Evolutionary conservation across 306 rosid genomes (phyloP), one percentile per base, ranked within the genome.

Genomic region (Fragaria vesca): DNA sequence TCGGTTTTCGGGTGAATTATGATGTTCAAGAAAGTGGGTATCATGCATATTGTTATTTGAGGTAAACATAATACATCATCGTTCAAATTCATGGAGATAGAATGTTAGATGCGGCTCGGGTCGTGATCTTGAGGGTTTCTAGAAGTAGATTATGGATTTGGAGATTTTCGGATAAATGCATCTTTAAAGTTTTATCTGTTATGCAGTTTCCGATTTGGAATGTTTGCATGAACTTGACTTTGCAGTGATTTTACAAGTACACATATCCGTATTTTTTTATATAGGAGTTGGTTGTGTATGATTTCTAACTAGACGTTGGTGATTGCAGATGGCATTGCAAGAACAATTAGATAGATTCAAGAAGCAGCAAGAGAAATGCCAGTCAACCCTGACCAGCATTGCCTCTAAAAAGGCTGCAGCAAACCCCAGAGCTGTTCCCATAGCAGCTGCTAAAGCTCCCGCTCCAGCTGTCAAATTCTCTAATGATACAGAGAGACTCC

Each of bases 401-500:
- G 95, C 97, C 36, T 86, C 90, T 3, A 80, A 66, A 24, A 88
- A 87, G 77, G 62, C 86, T 4, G 55, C 81, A 4, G 18, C 78
- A 9, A 26, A 21, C 9, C 83, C 80, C 15, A 91, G 80, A 78
- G 57, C 85, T 10, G 74, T 63, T 57, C 87, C 87, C 7, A 63
- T 79, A 0, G 66, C 81, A 21, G 69, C 76, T 77, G 83, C 83
- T 66, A 90, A 79, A 80, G 81, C 88, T 78, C 85, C 87, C 0
- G 73, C 82, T 32, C 91, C 93, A 54, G 86, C 88, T 65, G 86
- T 91, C 47, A 95, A 95, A 78, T 93, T 93, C 78, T 95, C 99
- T 0, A 95, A 86, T 69, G 99, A 95, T 68, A 95, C 97, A 0
- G 99, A 91, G 83, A 87, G 99, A 74, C 97, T 95, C 75, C 99